Conservation (phyloP, 2,329 filamentous ascomycete species). For the Epichloe elymi region DNA sequence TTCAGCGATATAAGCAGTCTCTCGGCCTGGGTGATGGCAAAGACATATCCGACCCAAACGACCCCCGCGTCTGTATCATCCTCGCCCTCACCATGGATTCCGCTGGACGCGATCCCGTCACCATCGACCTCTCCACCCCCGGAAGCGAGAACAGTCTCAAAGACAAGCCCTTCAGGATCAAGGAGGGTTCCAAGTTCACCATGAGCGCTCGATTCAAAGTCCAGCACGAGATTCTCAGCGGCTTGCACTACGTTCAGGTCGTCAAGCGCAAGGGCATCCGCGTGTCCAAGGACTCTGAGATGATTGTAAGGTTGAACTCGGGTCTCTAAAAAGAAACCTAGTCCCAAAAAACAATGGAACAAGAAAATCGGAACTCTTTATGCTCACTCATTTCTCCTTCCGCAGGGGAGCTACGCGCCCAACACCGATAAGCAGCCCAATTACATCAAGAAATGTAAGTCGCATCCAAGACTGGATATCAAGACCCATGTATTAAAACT, state of each 20-base stretch:
- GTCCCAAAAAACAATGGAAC: no score
- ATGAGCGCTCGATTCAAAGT: slow-evolving; percentile 94
- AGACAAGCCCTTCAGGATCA: slow-evolving; percentile 91
- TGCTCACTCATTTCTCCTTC: neutral
- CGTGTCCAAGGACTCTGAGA: slow-evolving; percentile 89
- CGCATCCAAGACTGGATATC: neutral
- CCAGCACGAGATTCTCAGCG: slow-evolving; percentile 90
- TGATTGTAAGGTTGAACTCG: slow-evolving; percentile 54
- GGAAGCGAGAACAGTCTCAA: slow-evolving; percentile 69
- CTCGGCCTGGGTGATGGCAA: slow-evolving; percentile 70
- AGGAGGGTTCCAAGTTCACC: slow-evolving; percentile 85
- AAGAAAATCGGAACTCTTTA: no score
- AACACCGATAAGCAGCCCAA: slow-evolving; percentile 76
- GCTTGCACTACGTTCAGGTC: slow-evolving; percentile 89
- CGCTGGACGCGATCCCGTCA: slow-evolving; percentile 68
- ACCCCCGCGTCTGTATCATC: slow-evolving; percentile 87
- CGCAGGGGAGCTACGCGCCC: slow-evolving; percentile 72
- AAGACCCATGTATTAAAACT: neutral
- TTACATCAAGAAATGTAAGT: slow-evolving; percentile 85
- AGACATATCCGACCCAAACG: slow-evolving; percentile 61
- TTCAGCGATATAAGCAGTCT: slow-evolving; percentile 95
- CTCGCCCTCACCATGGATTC: slow-evolving; percentile 80
- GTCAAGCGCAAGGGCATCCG: slow-evolving; percentile 81
- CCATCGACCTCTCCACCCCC: slow-evolving; percentile 67
- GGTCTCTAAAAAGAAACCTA: neutral